Evolutionary conservation across 805 yeast species (phyloP).

Genomic region (Saccharomycopsis fermentans): DNA sequence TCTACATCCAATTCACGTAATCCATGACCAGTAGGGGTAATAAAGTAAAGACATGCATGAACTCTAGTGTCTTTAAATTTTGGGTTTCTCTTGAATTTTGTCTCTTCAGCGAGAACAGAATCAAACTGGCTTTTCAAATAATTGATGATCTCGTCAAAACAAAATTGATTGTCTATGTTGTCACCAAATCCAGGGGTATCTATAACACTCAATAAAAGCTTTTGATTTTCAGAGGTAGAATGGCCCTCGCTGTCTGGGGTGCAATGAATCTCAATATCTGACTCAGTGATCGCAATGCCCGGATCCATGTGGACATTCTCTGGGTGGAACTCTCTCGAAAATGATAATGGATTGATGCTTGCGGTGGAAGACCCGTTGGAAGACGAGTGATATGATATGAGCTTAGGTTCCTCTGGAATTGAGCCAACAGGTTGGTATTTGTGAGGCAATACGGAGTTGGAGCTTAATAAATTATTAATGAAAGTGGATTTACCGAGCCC

Average conservation of each 20-base stretch:
- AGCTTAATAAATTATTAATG: conserved; percentile 55
- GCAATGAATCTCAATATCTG: conserved; percentile 39
- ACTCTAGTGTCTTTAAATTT: conserved; percentile 63
- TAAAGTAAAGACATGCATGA: conserved; percentile 29
- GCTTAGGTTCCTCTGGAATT: conserved; percentile 25
- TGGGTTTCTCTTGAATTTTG: conserved; percentile 63
- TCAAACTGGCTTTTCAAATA: conserved; percentile 67
- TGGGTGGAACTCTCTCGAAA: conserved; percentile 55
- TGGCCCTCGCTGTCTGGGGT: conserved; percentile 17
- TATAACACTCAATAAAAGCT: conserved; percentile 42
- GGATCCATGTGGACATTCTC: conserved; percentile 52
- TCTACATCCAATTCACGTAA: conserved; percentile 63
- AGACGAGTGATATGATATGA: conserved; percentile 38
- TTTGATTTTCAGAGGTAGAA: conserved; percentile 47
- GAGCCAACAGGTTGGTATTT: conserved; percentile 36
- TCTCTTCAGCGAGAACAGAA: conserved; percentile 61
- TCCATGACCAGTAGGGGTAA: conserved; percentile 53
- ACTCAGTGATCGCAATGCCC: conserved; percentile 65
- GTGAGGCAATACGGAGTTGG: conserved; percentile 45
- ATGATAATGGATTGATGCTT: conserved; percentile 50
- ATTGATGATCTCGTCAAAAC: conserved; percentile 54
- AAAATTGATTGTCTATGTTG: conserved; percentile 48
- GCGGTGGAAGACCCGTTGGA: conserved; percentile 9
- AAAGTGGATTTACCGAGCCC: conserved; percentile 77
- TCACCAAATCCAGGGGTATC: conserved; percentile 58